Evolutionary conservation across 768 basidiomycete species (phyloP).

Genomic region (Candolleomyces eurysporus): DNA sequence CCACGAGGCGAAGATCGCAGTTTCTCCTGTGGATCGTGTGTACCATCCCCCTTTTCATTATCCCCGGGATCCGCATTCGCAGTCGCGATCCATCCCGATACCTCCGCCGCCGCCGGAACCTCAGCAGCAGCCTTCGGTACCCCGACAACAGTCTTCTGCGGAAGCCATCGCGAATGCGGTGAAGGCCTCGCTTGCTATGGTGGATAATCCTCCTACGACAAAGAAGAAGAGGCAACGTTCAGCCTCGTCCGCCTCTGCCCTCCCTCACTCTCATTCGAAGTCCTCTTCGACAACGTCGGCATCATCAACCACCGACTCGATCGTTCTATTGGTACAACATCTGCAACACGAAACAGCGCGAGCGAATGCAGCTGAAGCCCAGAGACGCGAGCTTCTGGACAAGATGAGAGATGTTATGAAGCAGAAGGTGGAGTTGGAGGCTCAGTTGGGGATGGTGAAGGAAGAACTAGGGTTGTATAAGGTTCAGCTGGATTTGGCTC

Average conservation of each 20-base stretch:
- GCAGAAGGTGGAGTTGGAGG: slow-evolving; percentile 26
- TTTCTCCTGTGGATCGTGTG: too few relatives aligned
- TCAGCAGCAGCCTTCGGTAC: too few relatives aligned
- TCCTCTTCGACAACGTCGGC: not conserved
- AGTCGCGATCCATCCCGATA: too few relatives aligned
- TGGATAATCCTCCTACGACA: not conserved
- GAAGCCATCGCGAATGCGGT: not conserved
- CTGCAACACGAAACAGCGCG: slow-evolving; percentile 30
- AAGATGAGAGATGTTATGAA: slow-evolving; percentile 31
- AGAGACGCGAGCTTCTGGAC: slow-evolving; percentile 27
- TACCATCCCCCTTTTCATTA: too few relatives aligned
- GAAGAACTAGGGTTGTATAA: slow-evolving; percentile 59
- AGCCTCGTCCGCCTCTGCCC: not conserved
- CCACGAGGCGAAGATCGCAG: not conserved
- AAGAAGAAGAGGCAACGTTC: not conserved
- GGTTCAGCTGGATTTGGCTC: slow-evolving; percentile 55
- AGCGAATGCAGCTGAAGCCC: slow-evolving; percentile 36
- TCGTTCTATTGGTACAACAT: not conserved
- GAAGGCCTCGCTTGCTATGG: not conserved
- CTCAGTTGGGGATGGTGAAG: slow-evolving; percentile 28
- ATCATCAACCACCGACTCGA: not conserved
- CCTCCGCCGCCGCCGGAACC: too few relatives aligned
- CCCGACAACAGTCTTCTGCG: not conserved
- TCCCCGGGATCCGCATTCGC: too few relatives aligned
- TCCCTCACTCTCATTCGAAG: not conserved